Evolutionary conservation across 2,329 filamentous ascomycete species (phyloP).

Genomic region (Dothideomycetes sp.): DNA sequence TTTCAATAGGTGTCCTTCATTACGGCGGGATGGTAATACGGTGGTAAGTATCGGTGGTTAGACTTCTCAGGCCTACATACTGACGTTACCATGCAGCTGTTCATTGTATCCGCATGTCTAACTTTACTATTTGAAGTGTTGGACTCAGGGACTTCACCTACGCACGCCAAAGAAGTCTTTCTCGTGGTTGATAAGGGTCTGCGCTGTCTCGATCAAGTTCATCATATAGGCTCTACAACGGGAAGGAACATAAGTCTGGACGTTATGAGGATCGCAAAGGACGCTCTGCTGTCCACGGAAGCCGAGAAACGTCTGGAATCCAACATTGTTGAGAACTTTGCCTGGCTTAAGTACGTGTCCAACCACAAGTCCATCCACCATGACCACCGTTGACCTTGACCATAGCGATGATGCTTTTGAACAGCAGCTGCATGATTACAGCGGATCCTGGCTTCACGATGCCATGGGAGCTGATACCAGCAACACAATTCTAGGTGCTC

Average conservation of each 20-base stretch:
- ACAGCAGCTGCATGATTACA: conserved; percentile 1
- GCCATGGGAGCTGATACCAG: conserved; percentile 1
- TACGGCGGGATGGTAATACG: conserved; percentile 6
- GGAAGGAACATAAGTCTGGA: conserved; percentile 7
- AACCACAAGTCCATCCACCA: neutral
- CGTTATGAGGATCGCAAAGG: conserved; percentile 10
- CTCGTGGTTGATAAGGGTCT: conserved; percentile 3
- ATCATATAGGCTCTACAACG: conserved; percentile 8
- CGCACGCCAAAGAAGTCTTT: conserved; percentile 6
- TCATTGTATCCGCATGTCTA: conserved; percentile 7
- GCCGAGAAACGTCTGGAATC: neutral
- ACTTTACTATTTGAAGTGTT: conserved; percentile 6
- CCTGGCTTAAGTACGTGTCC: conserved; percentile 5
- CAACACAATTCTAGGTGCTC: conserved; percentile 1
- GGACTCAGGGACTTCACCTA: conserved; percentile 4
- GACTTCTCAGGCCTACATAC: neutral
- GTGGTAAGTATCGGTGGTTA: no score
- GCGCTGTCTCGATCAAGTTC: conserved; percentile 1
- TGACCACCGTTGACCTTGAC: neutral
- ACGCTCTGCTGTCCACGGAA: conserved; percentile 4
- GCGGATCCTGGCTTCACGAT: conserved; percentile 5
- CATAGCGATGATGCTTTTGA: conserved; percentile 2
- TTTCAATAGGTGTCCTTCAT: conserved; percentile 4
- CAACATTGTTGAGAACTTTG: conserved; percentile 4
- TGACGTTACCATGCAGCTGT: no score